Evolutionary conservation across 129 eudicot species (phyloP).

Genomic region (Centella asiatica): DNA sequence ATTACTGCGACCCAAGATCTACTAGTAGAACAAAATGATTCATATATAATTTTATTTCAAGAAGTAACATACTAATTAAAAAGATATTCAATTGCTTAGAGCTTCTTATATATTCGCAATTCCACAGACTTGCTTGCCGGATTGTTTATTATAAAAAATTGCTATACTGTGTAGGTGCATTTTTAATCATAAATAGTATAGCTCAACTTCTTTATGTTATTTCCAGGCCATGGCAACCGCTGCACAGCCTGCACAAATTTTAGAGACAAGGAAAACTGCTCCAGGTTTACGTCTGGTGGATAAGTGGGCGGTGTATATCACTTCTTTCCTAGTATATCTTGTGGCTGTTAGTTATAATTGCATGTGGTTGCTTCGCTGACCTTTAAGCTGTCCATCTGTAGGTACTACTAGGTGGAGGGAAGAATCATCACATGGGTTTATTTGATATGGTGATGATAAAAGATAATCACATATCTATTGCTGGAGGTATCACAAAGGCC

Average conservation of each 20-base stretch:
- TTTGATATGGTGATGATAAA: slow-evolving; percentile 98
- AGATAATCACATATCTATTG: slow-evolving; percentile 87
- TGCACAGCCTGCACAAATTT: slow-evolving; percentile 73
- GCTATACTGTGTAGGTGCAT: no score
- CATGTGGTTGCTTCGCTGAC: background rate
- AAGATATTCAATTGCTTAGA: no score
- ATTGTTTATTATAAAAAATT: no score
- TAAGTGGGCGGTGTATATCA: slow-evolving; percentile 95
- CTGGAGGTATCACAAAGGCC: slow-evolving; percentile 80
- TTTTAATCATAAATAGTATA: background rate
- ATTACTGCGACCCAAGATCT: no score
- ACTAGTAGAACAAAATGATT: no score
- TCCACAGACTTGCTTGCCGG: no score
- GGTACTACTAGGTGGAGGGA: slow-evolving; percentile 93
- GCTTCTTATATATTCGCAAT: no score
- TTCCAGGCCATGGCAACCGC: slow-evolving; percentile 95
- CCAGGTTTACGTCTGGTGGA: slow-evolving; percentile 98
- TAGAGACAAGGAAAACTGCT: slow-evolving; percentile 97
- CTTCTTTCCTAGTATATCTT: slow-evolving; percentile 20
- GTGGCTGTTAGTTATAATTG: background rate
- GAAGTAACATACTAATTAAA: no score
- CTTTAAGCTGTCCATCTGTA: slow-evolving; percentile 15
- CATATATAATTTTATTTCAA: no score
- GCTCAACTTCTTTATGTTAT: background rate
- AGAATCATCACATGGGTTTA: slow-evolving; percentile 91